A percentile compares a stretch with the other conserved stretches of the same genome.
Conservation (phyloP, 2,329 filamentous ascomycete species). For the Colletotrichum sp. region DNA sequence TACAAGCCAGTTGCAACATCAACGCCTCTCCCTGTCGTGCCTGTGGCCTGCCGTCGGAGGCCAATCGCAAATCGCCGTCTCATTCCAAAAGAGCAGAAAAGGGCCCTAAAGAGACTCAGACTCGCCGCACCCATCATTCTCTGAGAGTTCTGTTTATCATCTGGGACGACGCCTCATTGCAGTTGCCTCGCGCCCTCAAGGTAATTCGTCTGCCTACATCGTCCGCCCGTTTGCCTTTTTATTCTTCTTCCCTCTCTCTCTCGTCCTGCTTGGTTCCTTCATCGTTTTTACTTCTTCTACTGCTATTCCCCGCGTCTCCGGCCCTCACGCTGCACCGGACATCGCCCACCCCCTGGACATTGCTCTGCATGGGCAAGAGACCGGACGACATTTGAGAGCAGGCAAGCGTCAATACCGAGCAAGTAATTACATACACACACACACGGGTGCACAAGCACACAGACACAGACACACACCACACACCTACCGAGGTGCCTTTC, state of each 20-base stretch:
- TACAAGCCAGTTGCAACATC: constrained; percentile 10
- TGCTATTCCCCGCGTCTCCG: background rate
- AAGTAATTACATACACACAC: background rate
- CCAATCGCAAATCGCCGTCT: constrained; percentile 15
- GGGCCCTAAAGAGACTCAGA: background rate
- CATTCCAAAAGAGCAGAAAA: constrained; percentile 13
- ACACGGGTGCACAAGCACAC: background rate
- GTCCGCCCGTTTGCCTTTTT: background rate
- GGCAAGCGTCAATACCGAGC: background rate
- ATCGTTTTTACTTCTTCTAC: background rate
- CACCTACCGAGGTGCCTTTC: constrained; percentile 4
- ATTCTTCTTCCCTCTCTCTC: background rate
- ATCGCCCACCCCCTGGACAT: background rate
- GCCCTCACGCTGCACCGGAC: background rate
- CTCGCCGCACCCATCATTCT: background rate
- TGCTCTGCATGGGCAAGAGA: background rate
- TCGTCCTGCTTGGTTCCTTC: background rate
- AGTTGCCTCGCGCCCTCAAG: background rate
- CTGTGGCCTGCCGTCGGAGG: constrained; percentile 14
- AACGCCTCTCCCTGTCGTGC: constrained; percentile 20
- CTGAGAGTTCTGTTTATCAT: constrained; percentile 2
- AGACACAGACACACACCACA: background rate
- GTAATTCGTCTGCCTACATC: background rate
- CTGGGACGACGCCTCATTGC: background rate
- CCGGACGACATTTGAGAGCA: background rate